Evolutionary conservation across 768 basidiomycete species (phyloP).

Genomic region (Rhodotorula toruloides): DNA sequence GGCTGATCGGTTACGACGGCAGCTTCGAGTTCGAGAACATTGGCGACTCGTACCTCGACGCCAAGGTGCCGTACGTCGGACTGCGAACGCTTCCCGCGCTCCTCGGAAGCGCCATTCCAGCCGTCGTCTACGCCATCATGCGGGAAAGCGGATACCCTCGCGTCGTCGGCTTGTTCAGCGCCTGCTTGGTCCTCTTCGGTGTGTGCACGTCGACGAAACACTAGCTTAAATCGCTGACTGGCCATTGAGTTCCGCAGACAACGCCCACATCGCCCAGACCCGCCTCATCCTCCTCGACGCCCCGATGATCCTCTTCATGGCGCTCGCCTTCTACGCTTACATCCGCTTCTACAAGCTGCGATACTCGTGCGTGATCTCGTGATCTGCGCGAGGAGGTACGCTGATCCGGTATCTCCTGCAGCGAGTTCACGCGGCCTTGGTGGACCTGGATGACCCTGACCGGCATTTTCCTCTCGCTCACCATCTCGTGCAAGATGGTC

Average conservation of each 20-base stretch:
- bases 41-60: constrained; percentile 80
- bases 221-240: background rate
- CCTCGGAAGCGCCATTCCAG: constrained; percentile 80
- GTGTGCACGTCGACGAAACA: constrained; percentile 43
- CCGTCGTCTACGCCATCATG: constrained; percentile 93
- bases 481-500: constrained; percentile 96
- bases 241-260: constrained; percentile 58
- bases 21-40: constrained; percentile 90
- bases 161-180: constrained; percentile 82
- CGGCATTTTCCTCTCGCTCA: constrained; percentile 88
- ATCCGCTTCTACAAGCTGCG: constrained; percentile 90
- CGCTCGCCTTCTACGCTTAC: constrained; percentile 86
- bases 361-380: constrained; percentile 57
- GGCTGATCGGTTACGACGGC: constrained; percentile 95
- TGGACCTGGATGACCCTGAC: constrained; percentile 90
- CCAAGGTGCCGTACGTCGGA: constrained; percentile 87
- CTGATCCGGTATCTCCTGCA: constrained; percentile 43
- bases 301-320: constrained; percentile 89
- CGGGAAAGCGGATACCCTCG: constrained; percentile 95
- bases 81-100: constrained; percentile 89
- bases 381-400: background rate
- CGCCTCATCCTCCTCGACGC: constrained; percentile 94
- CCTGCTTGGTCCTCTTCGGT: constrained; percentile 81
- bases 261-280: constrained; percentile 92
- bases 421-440: constrained; percentile 84